Base-by-base conservation (phyloP, 1,284 basidiomycete genomes). In the Mycena sp. region DNA sequence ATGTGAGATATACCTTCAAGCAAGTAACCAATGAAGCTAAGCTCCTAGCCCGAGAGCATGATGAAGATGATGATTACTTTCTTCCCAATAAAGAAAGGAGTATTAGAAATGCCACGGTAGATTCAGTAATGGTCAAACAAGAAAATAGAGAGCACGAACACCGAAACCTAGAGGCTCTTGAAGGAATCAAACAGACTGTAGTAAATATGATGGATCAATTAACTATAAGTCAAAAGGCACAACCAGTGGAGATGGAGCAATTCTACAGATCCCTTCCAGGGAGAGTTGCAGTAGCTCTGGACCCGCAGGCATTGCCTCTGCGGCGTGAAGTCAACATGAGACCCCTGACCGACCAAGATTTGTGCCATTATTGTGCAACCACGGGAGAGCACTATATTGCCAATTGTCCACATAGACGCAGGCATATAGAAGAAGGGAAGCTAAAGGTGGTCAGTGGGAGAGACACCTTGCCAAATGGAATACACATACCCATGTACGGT, bases 211-310 rank as follows among this genome's bases (percentile, higher is more conserved):
- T n/a, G n/a, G n/a, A n/a, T n/a, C n/a, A n/a, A n/a, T n/a, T n/a
- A n/a, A n/a, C n/a, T n/a, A n/a, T n/a, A n/a, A n/a, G n/a, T n/a
- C n/a, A n/a, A n/a, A n/a, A n/a, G n/a, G n/a, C n/a, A n/a, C n/a
- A 56, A 14, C n/a, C 45, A 17, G 28, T 16, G 10, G 45, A 58
- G 17, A 17, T 58, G 16, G 28, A 41, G 7, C 19, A 38, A 16
- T 58, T 58, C 25, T 58, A 58, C 19, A 58, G 49, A 21, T 19
- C 45, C 10, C 7, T 58, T 11, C 55, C 45, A 7, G 45, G 55
- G 4, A 4, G 25, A 10, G 10, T 50, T 1, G 23, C 45, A 6
- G 55, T 44, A 2, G 44, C 55, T 19, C 19, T 45, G 6, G 55
- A 58, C 19, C 21, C 45, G 7, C 55, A 58, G 19, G 41, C 45